Evolutionary conservation across 2,329 filamentous ascomycete genomes (phyloP).

Genomic region (Periconia sp.): DNA sequence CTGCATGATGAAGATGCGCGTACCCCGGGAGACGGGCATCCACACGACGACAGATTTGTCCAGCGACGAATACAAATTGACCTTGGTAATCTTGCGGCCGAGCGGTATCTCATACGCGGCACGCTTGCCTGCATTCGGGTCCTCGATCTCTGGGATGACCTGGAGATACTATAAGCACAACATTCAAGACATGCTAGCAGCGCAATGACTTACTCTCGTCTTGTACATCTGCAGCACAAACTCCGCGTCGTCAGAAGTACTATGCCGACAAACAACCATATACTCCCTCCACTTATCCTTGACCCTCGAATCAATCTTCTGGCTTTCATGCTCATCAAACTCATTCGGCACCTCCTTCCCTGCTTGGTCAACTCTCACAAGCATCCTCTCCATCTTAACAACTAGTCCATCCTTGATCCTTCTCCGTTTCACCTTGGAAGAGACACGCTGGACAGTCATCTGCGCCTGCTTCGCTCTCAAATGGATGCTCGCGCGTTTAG

Average conservation of each 20-base stretch:
- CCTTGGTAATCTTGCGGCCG: constrained; percentile 58
- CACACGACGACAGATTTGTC: constrained; percentile 72
- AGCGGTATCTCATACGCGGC: constrained; percentile 65
- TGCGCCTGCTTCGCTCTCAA: constrained; percentile 48
- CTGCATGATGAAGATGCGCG: constrained; percentile 65
- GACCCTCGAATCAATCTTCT: constrained; percentile 63
- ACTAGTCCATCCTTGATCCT: constrained; percentile 64
- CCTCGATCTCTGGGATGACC: constrained; percentile 66
- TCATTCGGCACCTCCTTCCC: constrained; percentile 62
- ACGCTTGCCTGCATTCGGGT: constrained; percentile 57
- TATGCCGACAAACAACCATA: constrained; percentile 65
- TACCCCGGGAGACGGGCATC: constrained; percentile 60
- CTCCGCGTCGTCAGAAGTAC: constrained; percentile 59
- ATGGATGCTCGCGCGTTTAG: constrained; percentile 44
- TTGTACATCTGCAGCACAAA: constrained; percentile 67
- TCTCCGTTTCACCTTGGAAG: constrained; percentile 44
- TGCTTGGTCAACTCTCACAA: constrained; percentile 65
- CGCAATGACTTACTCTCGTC: constrained; percentile 57
- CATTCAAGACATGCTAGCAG: neutral
- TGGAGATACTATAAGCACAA: constrained; percentile 11
- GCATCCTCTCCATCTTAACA: constrained; percentile 72
- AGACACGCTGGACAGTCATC: constrained; percentile 43
- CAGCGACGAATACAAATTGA: constrained; percentile 69
- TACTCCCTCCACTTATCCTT: constrained; percentile 72
- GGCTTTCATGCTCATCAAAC: constrained; percentile 68